A percentile compares a stretch with the other conserved stretches of the same genome.
phyloP scores from a whole-genome alignment of 352 stramenopile genomes.

The Phytophthora sansomeana region DNA sequence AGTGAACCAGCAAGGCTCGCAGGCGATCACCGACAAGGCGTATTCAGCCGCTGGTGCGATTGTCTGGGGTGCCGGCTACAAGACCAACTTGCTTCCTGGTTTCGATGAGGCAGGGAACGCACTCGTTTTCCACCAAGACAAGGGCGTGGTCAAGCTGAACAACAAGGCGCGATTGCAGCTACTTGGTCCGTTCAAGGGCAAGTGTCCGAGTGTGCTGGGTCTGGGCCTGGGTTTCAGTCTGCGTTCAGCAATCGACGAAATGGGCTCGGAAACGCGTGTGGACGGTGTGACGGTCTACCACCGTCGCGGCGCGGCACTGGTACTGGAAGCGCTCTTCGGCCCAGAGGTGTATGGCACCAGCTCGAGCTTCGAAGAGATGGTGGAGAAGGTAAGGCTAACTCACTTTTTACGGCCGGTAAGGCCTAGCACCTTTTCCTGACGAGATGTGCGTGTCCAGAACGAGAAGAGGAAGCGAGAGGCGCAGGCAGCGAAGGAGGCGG shows the following conservation, averaged over 20 bases:
- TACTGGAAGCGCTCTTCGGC: conserved; percentile 77
- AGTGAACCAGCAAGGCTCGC: conserved; percentile 64
- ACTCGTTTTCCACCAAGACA: conserved; percentile 55
- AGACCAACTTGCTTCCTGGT: conserved; percentile 62
- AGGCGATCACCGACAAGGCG: conserved; percentile 64
- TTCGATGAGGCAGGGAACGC: conserved; percentile 56
- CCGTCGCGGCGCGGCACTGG: conserved; percentile 70
- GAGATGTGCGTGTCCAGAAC: conserved; percentile 32
- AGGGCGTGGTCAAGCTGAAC: conserved; percentile 79
- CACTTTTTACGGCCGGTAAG: background rate
- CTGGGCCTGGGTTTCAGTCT: conserved; percentile 86
- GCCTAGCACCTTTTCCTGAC: conserved; percentile 11
- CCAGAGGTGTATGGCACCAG: conserved; percentile 65
- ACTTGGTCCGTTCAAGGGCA: conserved; percentile 17
- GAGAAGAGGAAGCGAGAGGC: conserved; percentile 50
- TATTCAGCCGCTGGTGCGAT: conserved; percentile 78
- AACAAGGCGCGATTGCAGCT: conserved; percentile 58
- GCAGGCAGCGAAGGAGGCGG: conserved; percentile 28
- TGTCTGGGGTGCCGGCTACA: conserved; percentile 86
- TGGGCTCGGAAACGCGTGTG: conserved; percentile 73
- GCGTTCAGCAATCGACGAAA: conserved; percentile 78
- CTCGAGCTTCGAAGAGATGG: conserved; percentile 83
- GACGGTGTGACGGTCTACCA: conserved; percentile 91
- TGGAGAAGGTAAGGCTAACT: conserved; percentile 64
- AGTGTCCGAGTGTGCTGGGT: conserved; percentile 59